phyloP scores from a whole-genome alignment of 2,329 filamentous ascomycete species.

The Trichoderma sp. region DNA sequence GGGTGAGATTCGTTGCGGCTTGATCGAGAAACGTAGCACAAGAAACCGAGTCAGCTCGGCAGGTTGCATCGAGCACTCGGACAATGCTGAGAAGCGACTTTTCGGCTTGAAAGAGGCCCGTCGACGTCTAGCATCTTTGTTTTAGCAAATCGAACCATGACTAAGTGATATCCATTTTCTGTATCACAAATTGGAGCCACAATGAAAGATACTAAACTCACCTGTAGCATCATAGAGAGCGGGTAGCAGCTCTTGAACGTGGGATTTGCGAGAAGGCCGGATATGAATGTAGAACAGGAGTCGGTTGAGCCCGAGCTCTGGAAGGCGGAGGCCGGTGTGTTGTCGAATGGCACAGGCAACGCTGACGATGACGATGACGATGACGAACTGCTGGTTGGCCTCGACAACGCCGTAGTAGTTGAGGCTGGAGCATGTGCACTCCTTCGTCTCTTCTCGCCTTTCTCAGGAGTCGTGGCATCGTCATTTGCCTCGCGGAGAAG shows the following conservation, averaged over 20 bases:
- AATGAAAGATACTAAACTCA: constrained; percentile 37
- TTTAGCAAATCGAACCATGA: constrained; percentile 22
- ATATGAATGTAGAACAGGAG: constrained; percentile 66
- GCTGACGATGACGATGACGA: constrained; percentile 26
- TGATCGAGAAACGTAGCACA: constrained; percentile 65
- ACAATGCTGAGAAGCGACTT: constrained; percentile 71
- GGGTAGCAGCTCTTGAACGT: constrained; percentile 75
- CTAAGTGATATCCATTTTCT: background rate
- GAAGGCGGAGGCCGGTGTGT: constrained; percentile 61
- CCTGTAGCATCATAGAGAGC: constrained; percentile 78
- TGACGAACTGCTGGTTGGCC: constrained; percentile 3
- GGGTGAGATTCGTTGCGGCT: constrained; percentile 64
- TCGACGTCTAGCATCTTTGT: constrained; percentile 61
- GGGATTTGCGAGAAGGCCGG: constrained; percentile 60
- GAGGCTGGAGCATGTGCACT: background rate
- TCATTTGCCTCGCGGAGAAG: background rate
- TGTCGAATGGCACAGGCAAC: constrained; percentile 66
- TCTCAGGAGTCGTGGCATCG: background rate
- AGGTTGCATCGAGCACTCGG: constrained; percentile 74
- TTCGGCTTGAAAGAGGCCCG: constrained; percentile 76
- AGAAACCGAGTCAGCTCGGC: constrained; percentile 60
- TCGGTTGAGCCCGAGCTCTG: constrained; percentile 45
- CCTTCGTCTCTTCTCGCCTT: constrained; percentile 20
- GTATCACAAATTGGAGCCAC: background rate
- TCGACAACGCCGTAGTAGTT: background rate